Evolutionary conservation across 306 rosid species (phyloP).

Genomic region (Clitoria ternatea): DNA sequence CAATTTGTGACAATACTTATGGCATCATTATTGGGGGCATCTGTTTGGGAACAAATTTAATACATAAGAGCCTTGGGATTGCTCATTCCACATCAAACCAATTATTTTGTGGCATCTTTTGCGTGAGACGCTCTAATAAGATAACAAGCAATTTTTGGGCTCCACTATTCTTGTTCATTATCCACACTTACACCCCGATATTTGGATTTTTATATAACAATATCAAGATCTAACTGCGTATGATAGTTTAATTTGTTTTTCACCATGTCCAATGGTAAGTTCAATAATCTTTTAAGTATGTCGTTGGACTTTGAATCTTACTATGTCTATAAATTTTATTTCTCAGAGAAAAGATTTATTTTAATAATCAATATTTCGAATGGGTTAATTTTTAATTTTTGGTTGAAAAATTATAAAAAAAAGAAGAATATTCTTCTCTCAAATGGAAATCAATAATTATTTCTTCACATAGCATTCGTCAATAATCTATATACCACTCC

Average conservation of each 20-base stretch:
- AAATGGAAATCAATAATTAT: no score
- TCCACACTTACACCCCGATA: constrained; percentile 16
- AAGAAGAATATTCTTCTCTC: no score
- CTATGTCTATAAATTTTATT: no score
- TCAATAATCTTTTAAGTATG: not conserved
- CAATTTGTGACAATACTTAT: not conserved
- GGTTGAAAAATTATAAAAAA: no score
- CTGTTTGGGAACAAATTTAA: not conserved
- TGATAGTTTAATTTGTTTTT: not conserved
- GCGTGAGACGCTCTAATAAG: constrained; percentile 47
- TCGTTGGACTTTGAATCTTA: no score
- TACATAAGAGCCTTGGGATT: not conserved
- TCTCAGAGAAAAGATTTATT: no score
- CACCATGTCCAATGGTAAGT: not conserved
- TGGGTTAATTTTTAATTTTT: no score
- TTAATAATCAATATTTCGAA: no score
- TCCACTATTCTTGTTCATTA: constrained; percentile 34
- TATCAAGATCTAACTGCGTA: constrained; percentile 11
- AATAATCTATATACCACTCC: no score
- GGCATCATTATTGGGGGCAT: constrained; percentile 7
- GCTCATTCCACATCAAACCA: not conserved
- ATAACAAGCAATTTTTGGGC: constrained; percentile 30
- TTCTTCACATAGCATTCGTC: no score
- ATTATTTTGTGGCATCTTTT: constrained; percentile 33
- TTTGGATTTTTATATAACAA: constrained; percentile 16